Evolutionary conservation across 345 rosid species (phyloP).

Genomic region (Brassica rapa): DNA sequence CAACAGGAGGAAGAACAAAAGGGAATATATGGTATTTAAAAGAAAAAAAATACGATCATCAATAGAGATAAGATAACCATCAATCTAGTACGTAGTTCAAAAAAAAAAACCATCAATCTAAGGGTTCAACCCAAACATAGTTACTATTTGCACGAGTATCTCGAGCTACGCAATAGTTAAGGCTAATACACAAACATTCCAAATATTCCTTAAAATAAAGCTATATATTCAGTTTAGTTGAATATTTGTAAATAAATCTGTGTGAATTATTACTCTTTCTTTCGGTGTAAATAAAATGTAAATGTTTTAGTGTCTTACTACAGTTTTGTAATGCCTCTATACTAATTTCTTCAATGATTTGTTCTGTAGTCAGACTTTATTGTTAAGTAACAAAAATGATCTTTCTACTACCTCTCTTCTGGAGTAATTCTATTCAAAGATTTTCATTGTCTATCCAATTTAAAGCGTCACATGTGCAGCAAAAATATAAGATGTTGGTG

Average conservation of each 20-base stretch:
- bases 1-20: too few species aligned
- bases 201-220: too few species aligned
- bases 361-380: background rate
- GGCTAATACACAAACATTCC: too few species aligned
- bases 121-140: too few species aligned
- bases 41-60: too few species aligned
- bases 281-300: background rate
- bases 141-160: too few species aligned
- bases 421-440: slow-evolving; percentile 31
- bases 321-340: background rate
- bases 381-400: background rate
- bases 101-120: too few species aligned
- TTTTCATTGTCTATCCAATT: slow-evolving; percentile 36
- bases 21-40: too few species aligned
- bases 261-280: background rate
- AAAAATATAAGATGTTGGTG: slow-evolving; percentile 31
- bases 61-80: too few species aligned
- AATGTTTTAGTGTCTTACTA: background rate
- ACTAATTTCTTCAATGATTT: background rate
- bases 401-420: background rate
- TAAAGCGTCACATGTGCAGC: slow-evolving; percentile 42
- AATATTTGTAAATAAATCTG: background rate
- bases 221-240: background rate
- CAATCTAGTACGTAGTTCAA: too few species aligned
- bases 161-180: too few species aligned